phyloP scores from a whole-genome alignment of 2,329 filamentous ascomycete species.

The Fusarium nematophilum region DNA sequence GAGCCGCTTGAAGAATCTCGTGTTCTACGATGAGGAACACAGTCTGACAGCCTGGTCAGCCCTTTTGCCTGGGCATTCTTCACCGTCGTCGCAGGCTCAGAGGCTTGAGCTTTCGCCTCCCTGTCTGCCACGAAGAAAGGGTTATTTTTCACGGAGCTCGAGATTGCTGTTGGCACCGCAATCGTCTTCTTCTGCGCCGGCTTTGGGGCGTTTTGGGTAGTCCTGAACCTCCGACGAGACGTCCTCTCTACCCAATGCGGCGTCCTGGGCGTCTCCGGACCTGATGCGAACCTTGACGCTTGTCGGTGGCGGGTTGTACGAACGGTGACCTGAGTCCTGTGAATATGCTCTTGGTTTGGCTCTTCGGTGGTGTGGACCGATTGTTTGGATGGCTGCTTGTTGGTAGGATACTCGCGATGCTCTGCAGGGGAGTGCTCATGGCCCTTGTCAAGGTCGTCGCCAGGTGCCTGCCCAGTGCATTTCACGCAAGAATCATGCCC shows the following conservation, averaged over 20 bases:
- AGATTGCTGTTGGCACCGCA: conserved; percentile 19
- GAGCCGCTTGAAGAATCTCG: conserved; percentile 19
- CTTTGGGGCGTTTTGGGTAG: conserved; percentile 10
- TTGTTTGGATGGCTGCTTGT: conserved; percentile 3
- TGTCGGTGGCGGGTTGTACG: conserved; percentile 9
- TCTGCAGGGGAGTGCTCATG: neutral
- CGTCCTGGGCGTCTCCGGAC: conserved; percentile 21
- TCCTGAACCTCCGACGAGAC: conserved; percentile 12
- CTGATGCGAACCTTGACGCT: conserved; percentile 22
- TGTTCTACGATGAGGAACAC: conserved; percentile 40
- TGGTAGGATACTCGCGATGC: conserved; percentile 12
- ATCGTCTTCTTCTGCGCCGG: conserved; percentile 17
- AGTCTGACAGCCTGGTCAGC: conserved; percentile 45
- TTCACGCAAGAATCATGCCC: conserved; percentile 63
- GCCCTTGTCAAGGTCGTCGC: conserved; percentile 15
- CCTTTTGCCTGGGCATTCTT: conserved; percentile 32
- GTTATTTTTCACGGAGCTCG: conserved; percentile 43
- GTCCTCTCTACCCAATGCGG: conserved; percentile 8
- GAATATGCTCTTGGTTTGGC: conserved; percentile 6
- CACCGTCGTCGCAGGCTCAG: conserved; percentile 38
- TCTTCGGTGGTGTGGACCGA: neutral
- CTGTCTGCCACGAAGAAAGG: conserved; percentile 49
- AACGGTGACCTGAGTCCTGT: conserved; percentile 3
- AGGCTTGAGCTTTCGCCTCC: conserved; percentile 28
- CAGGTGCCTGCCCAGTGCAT: conserved; percentile 54